Conservation (phyloP, 2,329 filamentous ascomycete species). For the Sporothrix sp. region DNA sequence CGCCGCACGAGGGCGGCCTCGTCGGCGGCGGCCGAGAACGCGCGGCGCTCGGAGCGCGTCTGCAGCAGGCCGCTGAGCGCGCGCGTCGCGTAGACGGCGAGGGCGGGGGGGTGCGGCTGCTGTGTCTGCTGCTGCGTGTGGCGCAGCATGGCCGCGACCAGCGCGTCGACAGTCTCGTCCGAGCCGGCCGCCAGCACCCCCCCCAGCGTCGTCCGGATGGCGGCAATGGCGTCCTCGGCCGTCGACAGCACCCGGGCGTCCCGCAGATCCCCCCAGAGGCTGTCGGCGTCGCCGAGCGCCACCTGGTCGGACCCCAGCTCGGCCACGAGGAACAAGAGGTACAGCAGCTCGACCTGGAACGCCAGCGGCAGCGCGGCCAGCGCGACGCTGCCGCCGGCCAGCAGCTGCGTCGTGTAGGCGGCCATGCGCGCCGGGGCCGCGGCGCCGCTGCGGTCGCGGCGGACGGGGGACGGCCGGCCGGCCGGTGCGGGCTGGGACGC, state of each 20-base stretch:
- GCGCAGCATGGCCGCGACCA: constrained; percentile 29
- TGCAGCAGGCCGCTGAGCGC: constrained; percentile 42
- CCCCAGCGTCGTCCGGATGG: constrained; percentile 31
- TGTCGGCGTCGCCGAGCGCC: constrained; percentile 33
- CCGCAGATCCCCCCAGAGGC: constrained; percentile 37
- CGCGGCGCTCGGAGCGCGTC: constrained; percentile 36
- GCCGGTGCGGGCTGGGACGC: constrained; percentile 4
- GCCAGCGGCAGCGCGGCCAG: constrained; percentile 31
- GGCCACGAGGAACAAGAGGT: constrained; percentile 40
- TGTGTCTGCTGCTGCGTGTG: constrained; percentile 35
- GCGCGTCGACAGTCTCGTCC: not conserved
- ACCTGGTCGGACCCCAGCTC: constrained; percentile 47
- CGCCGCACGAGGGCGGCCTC: constrained; percentile 36
- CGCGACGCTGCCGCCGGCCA: constrained; percentile 33
- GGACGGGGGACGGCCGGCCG: constrained; percentile 24
- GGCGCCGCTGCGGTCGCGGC: constrained; percentile 57
- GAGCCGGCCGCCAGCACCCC: constrained; percentile 24
- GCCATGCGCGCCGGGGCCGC: constrained; percentile 68
- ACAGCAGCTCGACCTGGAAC: constrained; percentile 41
- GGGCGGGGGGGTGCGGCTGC: constrained; percentile 31
- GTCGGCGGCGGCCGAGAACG: constrained; percentile 31
- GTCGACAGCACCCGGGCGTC: constrained; percentile 27
- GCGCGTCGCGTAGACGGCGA: constrained; percentile 43
- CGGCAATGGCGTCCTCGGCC: constrained; percentile 35
- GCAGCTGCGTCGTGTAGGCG: constrained; percentile 54